Evolutionary conservation across 345 rosid genomes (phyloP).

Genomic region (Linum lewisii): DNA sequence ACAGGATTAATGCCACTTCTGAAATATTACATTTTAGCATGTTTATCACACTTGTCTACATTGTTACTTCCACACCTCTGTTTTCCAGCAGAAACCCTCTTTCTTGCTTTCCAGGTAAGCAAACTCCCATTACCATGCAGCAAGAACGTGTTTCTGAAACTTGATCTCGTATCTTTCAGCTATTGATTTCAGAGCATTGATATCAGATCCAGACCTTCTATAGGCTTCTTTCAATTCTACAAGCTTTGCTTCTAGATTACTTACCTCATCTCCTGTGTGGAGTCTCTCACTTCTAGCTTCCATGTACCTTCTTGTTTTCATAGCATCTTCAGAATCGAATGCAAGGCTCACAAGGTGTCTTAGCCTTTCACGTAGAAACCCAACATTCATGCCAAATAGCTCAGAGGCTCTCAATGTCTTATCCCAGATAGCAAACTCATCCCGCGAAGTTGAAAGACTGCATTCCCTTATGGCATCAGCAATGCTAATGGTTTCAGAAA

Average conservation of each 20-base stretch:
- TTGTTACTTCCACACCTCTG: no score
- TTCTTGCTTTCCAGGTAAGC: no score
- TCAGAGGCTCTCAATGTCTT: constrained; percentile 25
- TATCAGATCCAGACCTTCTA: constrained; percentile 28
- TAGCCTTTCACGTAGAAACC: constrained; percentile 20
- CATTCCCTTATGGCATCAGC: constrained; percentile 38
- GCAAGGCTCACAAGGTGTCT: constrained; percentile 22
- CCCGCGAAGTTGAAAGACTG: constrained; percentile 15
- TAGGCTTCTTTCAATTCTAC: constrained; percentile 17
- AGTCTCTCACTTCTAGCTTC: constrained; percentile 16
- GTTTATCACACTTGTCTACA: no score
- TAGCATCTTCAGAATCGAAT: constrained; percentile 37
- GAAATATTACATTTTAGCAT: no score
- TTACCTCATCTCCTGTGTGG: constrained; percentile 12
- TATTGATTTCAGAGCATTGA: constrained; percentile 28
- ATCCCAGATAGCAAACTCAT: constrained; percentile 21
- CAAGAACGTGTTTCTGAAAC: constrained; percentile 39
- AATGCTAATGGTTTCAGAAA: constrained; percentile 19
- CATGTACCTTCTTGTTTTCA: constrained; percentile 14
- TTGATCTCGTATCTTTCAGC: constrained; percentile 39
- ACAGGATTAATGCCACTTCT: no score
- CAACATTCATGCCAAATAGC: constrained; percentile 31
- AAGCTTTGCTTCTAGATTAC: constrained; percentile 17
- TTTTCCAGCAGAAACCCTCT: no score
- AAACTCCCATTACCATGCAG: constrained; percentile 41